Base-by-base conservation (phyloP, 371 early-diverging fungal species). In the Circinella umbellata region DNA sequence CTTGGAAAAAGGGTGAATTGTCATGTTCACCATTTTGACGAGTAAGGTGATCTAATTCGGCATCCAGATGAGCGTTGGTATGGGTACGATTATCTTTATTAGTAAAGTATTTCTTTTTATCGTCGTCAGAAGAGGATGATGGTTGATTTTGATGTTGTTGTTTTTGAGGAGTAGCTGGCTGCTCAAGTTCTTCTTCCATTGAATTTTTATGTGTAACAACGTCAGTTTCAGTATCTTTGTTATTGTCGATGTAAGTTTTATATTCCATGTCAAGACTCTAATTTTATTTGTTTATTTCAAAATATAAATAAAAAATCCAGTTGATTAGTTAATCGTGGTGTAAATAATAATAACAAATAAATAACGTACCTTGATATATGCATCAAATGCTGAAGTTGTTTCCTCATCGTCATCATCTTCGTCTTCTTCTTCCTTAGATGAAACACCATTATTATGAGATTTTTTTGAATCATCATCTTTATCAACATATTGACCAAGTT, bases 131-230 rank as follows among this genome's bases (percentile, higher is more conserved):
- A 11, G 20, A 14, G 27, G 15, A 6, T 53, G 60, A n/a, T 13
- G 36, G n/a, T 27, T 27, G 60, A 60, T 34, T 42, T 51, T 15
- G 14, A 51, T 51, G 15, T n/a, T 15, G 51, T n/a, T 15, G 47
- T 15, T 11, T 9, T 47, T 5, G 53, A 17, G 10, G 27, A n/a
- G 15, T 48, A 27, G 27, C 27, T 27, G 27, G 27, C 2, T 27
- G 27, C 2, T 27, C 27, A 27, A 27, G 27, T 1, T 27, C 46
- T 3, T 66, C 59, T 35, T 47, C 59, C 4, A 17, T 59, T 3
- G 55, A 39, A 39, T 80, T 79, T 60, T 80, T 77, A 61, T 83
- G 80, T 7, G 74, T 83, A 3, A 79, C 77, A 8, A 38, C 67
- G 61, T 74, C 73, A 11, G 63, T 71, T 63, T 55, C 66, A 10